phyloP scores from a whole-genome alignment of 805 yeast species.

The Kodamaea lidongshanica region DNA sequence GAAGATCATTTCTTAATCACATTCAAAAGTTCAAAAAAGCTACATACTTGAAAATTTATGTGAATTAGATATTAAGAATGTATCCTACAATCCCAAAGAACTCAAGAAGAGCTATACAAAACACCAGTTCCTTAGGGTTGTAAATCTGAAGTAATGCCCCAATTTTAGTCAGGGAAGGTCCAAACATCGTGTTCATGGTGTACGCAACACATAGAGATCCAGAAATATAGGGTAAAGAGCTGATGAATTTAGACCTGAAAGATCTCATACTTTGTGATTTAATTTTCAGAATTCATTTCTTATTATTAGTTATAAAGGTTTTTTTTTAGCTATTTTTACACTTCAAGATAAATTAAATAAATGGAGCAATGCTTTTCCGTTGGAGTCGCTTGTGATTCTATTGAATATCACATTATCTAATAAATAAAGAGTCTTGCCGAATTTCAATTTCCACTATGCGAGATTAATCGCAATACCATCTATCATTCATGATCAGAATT shows the following conservation, averaged over 20 bases:
- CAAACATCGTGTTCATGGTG: slow-evolving; percentile 15
- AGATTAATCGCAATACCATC: too few species aligned
- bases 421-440: too few species aligned
- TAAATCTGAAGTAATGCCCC: slow-evolving; percentile 24
- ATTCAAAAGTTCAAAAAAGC: slow-evolving; percentile 46
- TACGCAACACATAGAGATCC: slow-evolving; percentile 17
- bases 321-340: too few species aligned
- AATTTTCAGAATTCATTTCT: too few species aligned
- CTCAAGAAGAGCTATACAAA: slow-evolving; percentile 39
- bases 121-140: slow-evolving; percentile 50
- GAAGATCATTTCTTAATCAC: slow-evolving; percentile 29
- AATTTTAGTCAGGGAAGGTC: slow-evolving; percentile 21
- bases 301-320: too few species aligned
- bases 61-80: slow-evolving; percentile 45
- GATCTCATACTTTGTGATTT: too few species aligned
- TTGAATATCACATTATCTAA: too few species aligned
- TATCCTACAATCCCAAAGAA: slow-evolving; percentile 49
- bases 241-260: slow-evolving; percentile 30
- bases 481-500: too few species aligned
- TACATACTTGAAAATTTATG: slow-evolving; percentile 40
- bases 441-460: too few species aligned
- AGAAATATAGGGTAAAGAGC: slow-evolving; percentile 30
- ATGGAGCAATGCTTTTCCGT: too few species aligned
- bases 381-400: too few species aligned
- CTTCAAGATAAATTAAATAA: too few species aligned